A percentile compares a stretch with the other conserved stretches of the same genome.
These are phyloP conservation scores for Parietaria judaica DNA, from an alignment of 306 rosid species.

Conservation along the genomic window DNA sequence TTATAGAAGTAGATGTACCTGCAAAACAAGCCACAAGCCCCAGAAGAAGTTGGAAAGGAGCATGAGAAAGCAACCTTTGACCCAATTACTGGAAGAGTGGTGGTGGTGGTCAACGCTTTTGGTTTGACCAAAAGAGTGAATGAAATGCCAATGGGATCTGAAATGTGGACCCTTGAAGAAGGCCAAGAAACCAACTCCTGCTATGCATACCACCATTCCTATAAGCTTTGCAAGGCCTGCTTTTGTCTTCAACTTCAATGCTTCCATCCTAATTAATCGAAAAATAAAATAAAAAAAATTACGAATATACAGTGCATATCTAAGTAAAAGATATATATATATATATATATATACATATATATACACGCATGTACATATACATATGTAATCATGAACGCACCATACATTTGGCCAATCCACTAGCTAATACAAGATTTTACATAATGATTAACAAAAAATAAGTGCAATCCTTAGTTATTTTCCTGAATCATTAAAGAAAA, in stretches of 20 bases:
- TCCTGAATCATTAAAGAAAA: too few species aligned
- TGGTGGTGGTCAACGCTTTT: slow-evolving; percentile 5
- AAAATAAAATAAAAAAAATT: too few species aligned
- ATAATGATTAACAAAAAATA: too few species aligned
- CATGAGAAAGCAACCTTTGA: slow-evolving; percentile 78
- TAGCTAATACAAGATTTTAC: too few species aligned
- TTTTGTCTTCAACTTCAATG: slow-evolving; percentile 40
- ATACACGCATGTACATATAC: background rate
- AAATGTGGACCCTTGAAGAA: slow-evolving; percentile 68
- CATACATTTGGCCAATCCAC: too few species aligned
- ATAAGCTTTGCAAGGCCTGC: slow-evolving; percentile 56
- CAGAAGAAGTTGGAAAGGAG: slow-evolving; percentile 60
- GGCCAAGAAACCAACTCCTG: slow-evolving; percentile 58
- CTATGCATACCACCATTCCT: slow-evolving; percentile 52
- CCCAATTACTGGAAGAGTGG: slow-evolving; percentile 42
- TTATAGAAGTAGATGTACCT: slow-evolving; percentile 27
- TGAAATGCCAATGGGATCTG: slow-evolving; percentile 24
- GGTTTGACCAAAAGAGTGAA: slow-evolving; percentile 27
- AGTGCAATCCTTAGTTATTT: too few species aligned
- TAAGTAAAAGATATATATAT: too few species aligned
- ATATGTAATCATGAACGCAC: background rate
- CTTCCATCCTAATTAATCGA: slow-evolving; percentile 44
- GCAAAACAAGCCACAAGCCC: slow-evolving; percentile 74
- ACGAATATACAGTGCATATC: background rate
- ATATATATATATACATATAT: background rate